Evolutionary conservation across 2,329 filamentous ascomycete genomes (phyloP).

Genomic region (Alternaria alternata): DNA sequence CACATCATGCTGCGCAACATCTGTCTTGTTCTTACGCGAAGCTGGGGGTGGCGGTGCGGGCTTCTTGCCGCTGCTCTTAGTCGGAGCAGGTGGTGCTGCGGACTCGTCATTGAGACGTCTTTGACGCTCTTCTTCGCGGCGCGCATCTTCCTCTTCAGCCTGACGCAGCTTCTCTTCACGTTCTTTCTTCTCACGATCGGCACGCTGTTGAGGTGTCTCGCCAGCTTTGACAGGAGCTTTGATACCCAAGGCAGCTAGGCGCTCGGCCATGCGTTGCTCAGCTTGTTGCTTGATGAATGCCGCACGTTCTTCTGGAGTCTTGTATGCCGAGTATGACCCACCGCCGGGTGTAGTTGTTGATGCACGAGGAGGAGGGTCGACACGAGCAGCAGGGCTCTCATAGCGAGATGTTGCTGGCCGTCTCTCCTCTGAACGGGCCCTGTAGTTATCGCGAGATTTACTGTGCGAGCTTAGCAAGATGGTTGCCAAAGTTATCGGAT

Average conservation of each 20-base stretch:
- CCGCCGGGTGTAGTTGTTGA: slow-evolving; percentile 63
- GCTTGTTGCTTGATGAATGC: slow-evolving; percentile 98
- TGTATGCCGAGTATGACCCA: slow-evolving; percentile 81
- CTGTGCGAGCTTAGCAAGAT: slow-evolving; percentile 25
- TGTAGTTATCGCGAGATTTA: slow-evolving; percentile 43
- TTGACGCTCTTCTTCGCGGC: slow-evolving; percentile 86
- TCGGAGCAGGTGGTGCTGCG: slow-evolving; percentile 64
- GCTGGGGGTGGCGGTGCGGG: slow-evolving; percentile 75
- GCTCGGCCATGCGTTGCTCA: slow-evolving; percentile 95
- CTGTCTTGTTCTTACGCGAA: slow-evolving; percentile 72
- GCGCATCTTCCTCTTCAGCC: slow-evolving; percentile 93
- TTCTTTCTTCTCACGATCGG: slow-evolving; percentile 87
- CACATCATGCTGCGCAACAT: slow-evolving; percentile 65
- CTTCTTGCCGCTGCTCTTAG: slow-evolving; percentile 54
- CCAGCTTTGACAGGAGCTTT: slow-evolving; percentile 80
- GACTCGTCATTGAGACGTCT: slow-evolving; percentile 82
- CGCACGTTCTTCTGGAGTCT: slow-evolving; percentile 90
- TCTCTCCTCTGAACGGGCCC: slow-evolving; percentile 49
- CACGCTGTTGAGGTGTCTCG: slow-evolving; percentile 82
- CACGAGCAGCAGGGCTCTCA: slow-evolving; percentile 59
- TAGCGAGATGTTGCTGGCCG: slow-evolving; percentile 51
- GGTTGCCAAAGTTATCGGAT: not conserved
- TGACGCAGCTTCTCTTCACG: slow-evolving; percentile 85
- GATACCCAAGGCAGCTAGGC: slow-evolving; percentile 90
- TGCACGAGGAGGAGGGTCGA: slow-evolving; percentile 63